phyloP scores from a whole-genome alignment of 768 basidiomycete species.

The Rickenella mellea region DNA sequence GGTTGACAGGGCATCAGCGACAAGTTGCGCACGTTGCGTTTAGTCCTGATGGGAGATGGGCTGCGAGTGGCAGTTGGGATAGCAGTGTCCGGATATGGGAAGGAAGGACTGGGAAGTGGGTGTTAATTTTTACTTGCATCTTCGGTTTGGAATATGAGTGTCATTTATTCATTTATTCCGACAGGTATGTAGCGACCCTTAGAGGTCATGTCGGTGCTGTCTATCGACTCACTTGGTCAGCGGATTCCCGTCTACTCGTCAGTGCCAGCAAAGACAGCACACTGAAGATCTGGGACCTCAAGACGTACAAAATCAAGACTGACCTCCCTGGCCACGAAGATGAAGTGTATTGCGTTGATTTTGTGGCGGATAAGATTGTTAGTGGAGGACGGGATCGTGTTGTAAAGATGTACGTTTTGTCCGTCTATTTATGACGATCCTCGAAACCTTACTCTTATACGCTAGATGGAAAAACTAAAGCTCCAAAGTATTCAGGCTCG shows the following conservation, averaged over 20 bases:
- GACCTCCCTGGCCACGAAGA: constrained; percentile 96
- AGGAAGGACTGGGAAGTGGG: constrained; percentile 39
- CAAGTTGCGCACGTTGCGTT: constrained; percentile 92
- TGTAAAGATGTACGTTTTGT: constrained; percentile 75
- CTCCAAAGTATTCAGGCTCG: too few species aligned
- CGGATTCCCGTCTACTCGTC: constrained; percentile 84
- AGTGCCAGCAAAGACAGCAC: constrained; percentile 96
- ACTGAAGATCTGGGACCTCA: constrained; percentile 92
- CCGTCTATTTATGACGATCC: neutral
- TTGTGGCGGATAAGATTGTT: constrained; percentile 97
- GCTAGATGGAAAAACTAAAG: constrained; percentile 19
- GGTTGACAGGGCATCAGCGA: constrained; percentile 90
- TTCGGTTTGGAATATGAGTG: constrained; percentile 1
- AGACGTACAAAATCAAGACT: constrained; percentile 88
- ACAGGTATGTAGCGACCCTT: constrained; percentile 84
- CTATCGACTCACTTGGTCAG: constrained; percentile 91
- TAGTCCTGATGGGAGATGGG: constrained; percentile 87
- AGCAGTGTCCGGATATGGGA: constrained; percentile 91
- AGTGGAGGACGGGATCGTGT: constrained; percentile 90
- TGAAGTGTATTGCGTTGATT: constrained; percentile 98
- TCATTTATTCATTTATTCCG: neutral
- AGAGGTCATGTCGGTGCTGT: constrained; percentile 92
- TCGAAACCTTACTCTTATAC: neutral
- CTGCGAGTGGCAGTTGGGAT: constrained; percentile 88
- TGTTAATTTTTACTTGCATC: constrained; percentile 2